phyloP scores from a whole-genome alignment of 805 yeast genomes.

The Wickerhamiella dianesei region DNA sequence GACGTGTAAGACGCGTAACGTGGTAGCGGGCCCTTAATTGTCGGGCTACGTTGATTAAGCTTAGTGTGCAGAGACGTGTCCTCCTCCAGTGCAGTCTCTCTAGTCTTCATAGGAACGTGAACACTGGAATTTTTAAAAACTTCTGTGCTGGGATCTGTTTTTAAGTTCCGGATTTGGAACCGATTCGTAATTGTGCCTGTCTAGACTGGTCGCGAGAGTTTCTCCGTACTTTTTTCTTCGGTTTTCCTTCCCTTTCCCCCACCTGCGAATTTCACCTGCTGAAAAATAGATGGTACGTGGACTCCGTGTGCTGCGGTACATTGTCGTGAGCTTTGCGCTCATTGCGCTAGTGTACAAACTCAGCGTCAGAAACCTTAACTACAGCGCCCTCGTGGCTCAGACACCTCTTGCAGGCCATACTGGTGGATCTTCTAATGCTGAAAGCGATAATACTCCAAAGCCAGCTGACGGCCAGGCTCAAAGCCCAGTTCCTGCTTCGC shows the following conservation, averaged over 20 bases:
- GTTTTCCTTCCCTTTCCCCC: not conserved
- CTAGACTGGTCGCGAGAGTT: too few relatives aligned
- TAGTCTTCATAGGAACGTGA: not conserved
- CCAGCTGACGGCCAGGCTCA: constrained; percentile 8
- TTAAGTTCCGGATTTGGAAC: too few relatives aligned
- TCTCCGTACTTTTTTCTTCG: not conserved
- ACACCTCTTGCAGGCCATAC: not conserved
- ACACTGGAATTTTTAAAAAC: not conserved
- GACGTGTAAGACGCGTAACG: not conserved
- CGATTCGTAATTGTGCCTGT: too few relatives aligned
- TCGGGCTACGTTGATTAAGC: not conserved
- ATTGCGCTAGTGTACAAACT: constrained; percentile 25
- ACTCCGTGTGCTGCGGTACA: constrained; percentile 25
- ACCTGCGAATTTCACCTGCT: not conserved
- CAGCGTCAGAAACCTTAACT: constrained; percentile 12
- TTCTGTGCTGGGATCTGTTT: too few relatives aligned
- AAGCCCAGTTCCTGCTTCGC: constrained; percentile 4
- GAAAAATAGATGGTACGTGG: constrained; percentile 24
- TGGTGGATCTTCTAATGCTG: constrained; percentile 2
- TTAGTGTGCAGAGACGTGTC: not conserved
- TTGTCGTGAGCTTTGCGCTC: constrained; percentile 23
- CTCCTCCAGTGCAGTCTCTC: not conserved
- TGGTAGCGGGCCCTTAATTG: too few relatives aligned
- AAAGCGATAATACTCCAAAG: constrained; percentile 1
- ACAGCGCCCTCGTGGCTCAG: constrained; percentile 1